Evolutionary conservation across 805 yeast genomes (phyloP).

Genomic region (Candida corydali): DNA sequence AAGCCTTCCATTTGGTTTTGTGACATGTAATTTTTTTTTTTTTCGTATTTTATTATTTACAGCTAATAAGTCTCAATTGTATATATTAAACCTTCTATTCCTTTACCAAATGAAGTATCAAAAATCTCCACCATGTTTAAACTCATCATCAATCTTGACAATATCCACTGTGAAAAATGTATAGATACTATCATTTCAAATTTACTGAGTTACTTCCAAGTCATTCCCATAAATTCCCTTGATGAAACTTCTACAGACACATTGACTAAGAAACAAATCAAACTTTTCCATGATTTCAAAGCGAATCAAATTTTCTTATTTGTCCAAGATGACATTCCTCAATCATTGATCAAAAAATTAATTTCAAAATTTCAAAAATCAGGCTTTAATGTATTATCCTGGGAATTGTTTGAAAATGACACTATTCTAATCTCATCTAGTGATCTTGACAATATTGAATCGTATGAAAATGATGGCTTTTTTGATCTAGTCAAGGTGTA

Average conservation of each 20-base stretch:
- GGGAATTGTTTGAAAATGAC: constrained; percentile 26
- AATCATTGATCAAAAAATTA: constrained; percentile 17
- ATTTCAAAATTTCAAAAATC: constrained; percentile 20
- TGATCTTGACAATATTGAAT: constrained; percentile 19
- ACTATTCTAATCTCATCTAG: constrained; percentile 14
- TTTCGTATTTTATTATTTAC: no score
- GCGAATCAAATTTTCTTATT: constrained; percentile 26
- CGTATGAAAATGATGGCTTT: constrained; percentile 16
- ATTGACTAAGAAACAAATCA: constrained; percentile 6
- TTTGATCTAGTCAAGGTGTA: constrained; percentile 13
- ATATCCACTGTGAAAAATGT: constrained; percentile 57
- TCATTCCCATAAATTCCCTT: constrained; percentile 8
- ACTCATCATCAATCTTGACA: constrained; percentile 27
- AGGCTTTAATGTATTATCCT: constrained; percentile 36
- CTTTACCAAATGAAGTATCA: not conserved
- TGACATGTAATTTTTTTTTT: no score
- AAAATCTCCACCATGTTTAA: constrained; percentile 11
- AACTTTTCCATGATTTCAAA: constrained; percentile 11
- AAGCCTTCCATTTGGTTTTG: no score
- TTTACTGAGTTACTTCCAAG: constrained; percentile 18
- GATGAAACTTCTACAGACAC: constrained; percentile 4
- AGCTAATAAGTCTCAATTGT: no score
- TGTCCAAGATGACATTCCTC: constrained; percentile 10
- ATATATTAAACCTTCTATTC: not conserved
- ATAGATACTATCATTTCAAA: constrained; percentile 30